These are phyloP conservation scores for Fomitopsis pinicola DNA, from an alignment of 1,284 basidiomycete genomes.

Conservation along the genomic window DNA sequence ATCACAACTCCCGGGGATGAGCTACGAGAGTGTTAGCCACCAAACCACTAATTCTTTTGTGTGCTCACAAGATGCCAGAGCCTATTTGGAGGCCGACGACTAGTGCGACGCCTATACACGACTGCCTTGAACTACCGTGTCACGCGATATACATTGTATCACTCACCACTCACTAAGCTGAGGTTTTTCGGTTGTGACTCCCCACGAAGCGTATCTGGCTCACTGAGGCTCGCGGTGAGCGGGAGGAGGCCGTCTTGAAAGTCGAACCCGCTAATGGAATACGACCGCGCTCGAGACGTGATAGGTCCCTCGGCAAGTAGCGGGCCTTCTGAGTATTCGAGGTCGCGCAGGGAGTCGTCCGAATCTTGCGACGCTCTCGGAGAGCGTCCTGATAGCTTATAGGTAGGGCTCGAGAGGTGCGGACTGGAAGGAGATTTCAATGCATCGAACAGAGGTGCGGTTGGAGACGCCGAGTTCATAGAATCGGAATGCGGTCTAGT, in stretches of 20 bases:
- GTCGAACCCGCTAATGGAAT: slow-evolving; percentile 75
- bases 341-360: slow-evolving; percentile 67
- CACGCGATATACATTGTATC: background rate
- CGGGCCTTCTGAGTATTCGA: slow-evolving; percentile 70
- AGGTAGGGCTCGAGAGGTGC: slow-evolving; percentile 14
- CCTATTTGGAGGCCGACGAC: slow-evolving; percentile 87
- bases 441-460: slow-evolving; percentile 29
- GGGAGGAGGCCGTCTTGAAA: slow-evolving; percentile 77
- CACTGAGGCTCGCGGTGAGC: slow-evolving; percentile 68
- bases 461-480: slow-evolving; percentile 30
- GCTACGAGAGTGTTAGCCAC: slow-evolving; percentile 32
- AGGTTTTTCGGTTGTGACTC: slow-evolving; percentile 65
- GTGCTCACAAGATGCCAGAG: slow-evolving; percentile 83
- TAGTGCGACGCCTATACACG: slow-evolving; percentile 70
- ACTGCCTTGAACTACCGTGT: background rate
- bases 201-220: slow-evolving; percentile 46
- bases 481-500: slow-evolving; percentile 3
- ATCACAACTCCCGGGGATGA: slow-evolving; percentile 90
- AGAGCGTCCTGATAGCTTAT: slow-evolving; percentile 38
- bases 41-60: background rate
- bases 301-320: slow-evolving; percentile 30
- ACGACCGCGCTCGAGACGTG: slow-evolving; percentile 46
- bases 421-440: slow-evolving; percentile 30
- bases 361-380: slow-evolving; percentile 60
- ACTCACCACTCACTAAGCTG: slow-evolving; percentile 71